Percentiles rank a stretch among this genome's conserved stretches.
phyloP scores from a whole-genome alignment of 331 rosid species.

The Rosa hybrid region DNA sequence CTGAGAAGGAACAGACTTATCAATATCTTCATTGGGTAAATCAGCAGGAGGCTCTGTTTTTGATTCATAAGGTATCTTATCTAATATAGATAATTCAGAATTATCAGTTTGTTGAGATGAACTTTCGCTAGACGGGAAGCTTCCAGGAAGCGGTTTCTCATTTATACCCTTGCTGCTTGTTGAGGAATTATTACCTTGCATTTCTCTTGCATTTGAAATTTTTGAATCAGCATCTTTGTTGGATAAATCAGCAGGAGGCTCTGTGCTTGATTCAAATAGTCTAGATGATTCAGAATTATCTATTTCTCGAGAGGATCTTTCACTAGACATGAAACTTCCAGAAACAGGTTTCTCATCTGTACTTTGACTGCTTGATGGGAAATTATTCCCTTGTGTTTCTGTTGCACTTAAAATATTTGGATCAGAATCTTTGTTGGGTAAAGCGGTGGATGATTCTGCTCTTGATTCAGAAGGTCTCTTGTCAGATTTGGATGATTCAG shows the following conservation, averaged over 20 bases:
- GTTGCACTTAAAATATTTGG: slow-evolving; percentile 30
- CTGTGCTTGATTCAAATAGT: slow-evolving; percentile 27
- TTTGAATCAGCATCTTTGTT: slow-evolving; percentile 18
- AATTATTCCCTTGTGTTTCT: slow-evolving; percentile 38
- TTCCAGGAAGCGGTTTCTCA: neutral
- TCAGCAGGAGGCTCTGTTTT: slow-evolving; percentile 42
- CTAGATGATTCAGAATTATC: slow-evolving; percentile 37
- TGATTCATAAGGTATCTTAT: slow-evolving; percentile 34
- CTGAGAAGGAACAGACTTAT: slow-evolving; percentile 39
- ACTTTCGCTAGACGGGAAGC: slow-evolving; percentile 27
- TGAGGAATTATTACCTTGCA: neutral
- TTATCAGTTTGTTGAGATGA: slow-evolving; percentile 36
- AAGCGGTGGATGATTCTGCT: slow-evolving; percentile 38
- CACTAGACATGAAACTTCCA: slow-evolving; percentile 36
- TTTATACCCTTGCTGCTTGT: neutral
- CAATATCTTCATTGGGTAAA: slow-evolving; percentile 25
- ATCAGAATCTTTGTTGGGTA: slow-evolving; percentile 27
- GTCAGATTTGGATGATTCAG: slow-evolving; percentile 32
- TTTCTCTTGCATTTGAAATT: neutral
- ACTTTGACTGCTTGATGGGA: slow-evolving; percentile 36
- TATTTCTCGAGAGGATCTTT: slow-evolving; percentile 25
- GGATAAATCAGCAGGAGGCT: slow-evolving; percentile 38
- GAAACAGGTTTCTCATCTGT: slow-evolving; percentile 34
- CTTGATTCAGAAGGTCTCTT: slow-evolving; percentile 36
- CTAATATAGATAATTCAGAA: slow-evolving; percentile 31